These are phyloP conservation scores for Fusarium multiceps DNA, from an alignment of 2,329 filamentous ascomycete genomes.

Conservation along the genomic window DNA sequence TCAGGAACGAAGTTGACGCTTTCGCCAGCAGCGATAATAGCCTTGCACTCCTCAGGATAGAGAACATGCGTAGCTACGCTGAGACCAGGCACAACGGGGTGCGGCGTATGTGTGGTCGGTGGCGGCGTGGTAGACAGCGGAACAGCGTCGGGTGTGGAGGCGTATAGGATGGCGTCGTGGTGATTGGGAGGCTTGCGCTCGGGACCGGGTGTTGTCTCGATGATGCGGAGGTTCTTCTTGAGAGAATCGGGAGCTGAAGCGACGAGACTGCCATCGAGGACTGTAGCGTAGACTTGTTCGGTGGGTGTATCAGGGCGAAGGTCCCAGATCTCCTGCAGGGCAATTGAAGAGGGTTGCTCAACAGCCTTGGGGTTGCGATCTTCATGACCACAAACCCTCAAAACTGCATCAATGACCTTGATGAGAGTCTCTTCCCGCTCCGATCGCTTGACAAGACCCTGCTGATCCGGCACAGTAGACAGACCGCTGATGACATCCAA, in stretches of 20 bases:
- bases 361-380: slow-evolving; percentile 58
- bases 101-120: slow-evolving; percentile 65
- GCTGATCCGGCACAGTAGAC: slow-evolving; percentile 63
- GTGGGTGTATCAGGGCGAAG: slow-evolving; percentile 58
- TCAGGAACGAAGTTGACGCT: slow-evolving; percentile 74
- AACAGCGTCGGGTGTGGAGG: slow-evolving; percentile 68
- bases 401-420: slow-evolving; percentile 70
- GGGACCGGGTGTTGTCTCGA: slow-evolving; percentile 70
- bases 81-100: slow-evolving; percentile 72
- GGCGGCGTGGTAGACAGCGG: slow-evolving; percentile 58
- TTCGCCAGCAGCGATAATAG: slow-evolving; percentile 75
- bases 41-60: slow-evolving; percentile 69
- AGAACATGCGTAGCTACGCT: slow-evolving; percentile 70
- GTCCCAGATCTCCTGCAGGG: slow-evolving; percentile 71
- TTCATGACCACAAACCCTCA: slow-evolving; percentile 71
- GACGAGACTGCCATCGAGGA: slow-evolving; percentile 68
- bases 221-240: slow-evolving; percentile 61
- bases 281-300: slow-evolving; percentile 64
- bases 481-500: slow-evolving; percentile 75
- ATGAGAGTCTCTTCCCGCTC: slow-evolving; percentile 66
- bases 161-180: slow-evolving; percentile 73
- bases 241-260: slow-evolving; percentile 52
- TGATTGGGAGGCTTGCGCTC: slow-evolving; percentile 75
- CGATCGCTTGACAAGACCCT: slow-evolving; percentile 53
- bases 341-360: slow-evolving; percentile 57